Base-by-base conservation (phyloP, 2,329 filamentous ascomycete species). In the Aspergillus sp. region DNA sequence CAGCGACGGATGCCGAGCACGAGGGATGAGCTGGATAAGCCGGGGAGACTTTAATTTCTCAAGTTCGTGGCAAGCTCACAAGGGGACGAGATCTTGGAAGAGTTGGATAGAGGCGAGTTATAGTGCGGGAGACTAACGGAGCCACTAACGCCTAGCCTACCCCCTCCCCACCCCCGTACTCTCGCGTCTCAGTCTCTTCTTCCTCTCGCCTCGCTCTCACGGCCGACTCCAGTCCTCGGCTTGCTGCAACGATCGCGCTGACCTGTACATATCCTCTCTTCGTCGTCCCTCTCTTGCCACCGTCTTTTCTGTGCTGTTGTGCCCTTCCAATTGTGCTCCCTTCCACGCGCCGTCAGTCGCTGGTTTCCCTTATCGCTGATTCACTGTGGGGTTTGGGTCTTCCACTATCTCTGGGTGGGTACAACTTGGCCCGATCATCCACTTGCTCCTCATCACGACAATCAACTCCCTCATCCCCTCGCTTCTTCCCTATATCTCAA, bases 141-240 rank as follows among this genome's bases (percentile, higher is more conserved):
- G 49, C 51, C 52, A 56, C 47, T 55, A 47, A 37, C 40, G 27
- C 54, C 59, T 58, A 46, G 61, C 59, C 60, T 39, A 20, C 61
- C 62, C 63, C 62, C 63, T 64, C 63, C 61, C 63, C 63, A 64
- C 62, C 61, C 61, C 59, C 62, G 55, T 61, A 61, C 54, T 59
- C 34, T 27, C 34, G 52, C 56, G 54, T 54, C 13, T 8, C 27
- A 4, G 27, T 30, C 12, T 57, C 56, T 48, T 57, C 33, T 41
- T 54, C 53, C 30, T 54, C 49, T 53, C 53, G 19, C 39, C 33
- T 50, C 56, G 51, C 57, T 46, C 51, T 40, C 45, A 30, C 56
- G 30, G 33, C 34, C 22, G n/a, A 19, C 24, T 33, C n/a, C 51
- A 20, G 30, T n/a, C 40, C 41, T 57, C 27, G 41, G 8, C 9